These are phyloP conservation scores for Cyclostephanos invisitatus DNA, from an alignment of 108 stramenopile genomes.

Conservation along the genomic window DNA sequence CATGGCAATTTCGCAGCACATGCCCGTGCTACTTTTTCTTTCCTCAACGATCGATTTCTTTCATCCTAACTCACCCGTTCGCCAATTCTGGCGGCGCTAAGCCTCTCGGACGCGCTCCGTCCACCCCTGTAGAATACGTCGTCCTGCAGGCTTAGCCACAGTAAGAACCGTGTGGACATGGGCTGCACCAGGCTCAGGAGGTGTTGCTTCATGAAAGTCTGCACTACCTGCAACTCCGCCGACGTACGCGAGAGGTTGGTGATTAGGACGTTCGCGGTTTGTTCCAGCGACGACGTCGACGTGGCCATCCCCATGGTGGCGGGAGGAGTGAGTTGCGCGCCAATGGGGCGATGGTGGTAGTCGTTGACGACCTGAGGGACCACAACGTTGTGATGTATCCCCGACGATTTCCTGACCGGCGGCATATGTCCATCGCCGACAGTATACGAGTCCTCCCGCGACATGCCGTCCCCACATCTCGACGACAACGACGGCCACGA, in stretches of 20 bases:
- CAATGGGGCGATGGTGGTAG: neutral
- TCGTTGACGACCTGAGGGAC: conserved; percentile 1
- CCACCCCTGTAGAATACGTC: conserved; percentile 85
- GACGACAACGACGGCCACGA: neutral
- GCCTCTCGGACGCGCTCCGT: conserved; percentile 77
- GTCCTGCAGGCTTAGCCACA: conserved; percentile 89
- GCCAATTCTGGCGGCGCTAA: conserved; percentile 91
- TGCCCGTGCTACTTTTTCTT: too few species aligned
- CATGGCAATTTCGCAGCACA: too few species aligned
- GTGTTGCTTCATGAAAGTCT: conserved; percentile 73
- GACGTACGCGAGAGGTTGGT: conserved; percentile 29
- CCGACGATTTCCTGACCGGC: conserved; percentile 1
- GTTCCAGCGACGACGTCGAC: conserved; percentile 8
- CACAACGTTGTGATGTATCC: conserved; percentile 22
- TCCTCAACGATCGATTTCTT: neutral
- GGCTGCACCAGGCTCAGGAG: conserved; percentile 77
- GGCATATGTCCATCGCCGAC: neutral
- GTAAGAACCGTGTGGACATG: conserved; percentile 67
- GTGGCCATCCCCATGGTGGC: neutral
- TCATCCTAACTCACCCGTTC: conserved; percentile 68
- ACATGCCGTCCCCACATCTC: neutral
- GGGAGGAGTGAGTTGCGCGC: neutral
- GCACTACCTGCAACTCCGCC: conserved; percentile 54
- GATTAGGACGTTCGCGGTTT: neutral
- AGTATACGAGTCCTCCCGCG: too few species aligned